Conservation (phyloP, 306 rosid species). For the Glycine latifolia region DNA sequence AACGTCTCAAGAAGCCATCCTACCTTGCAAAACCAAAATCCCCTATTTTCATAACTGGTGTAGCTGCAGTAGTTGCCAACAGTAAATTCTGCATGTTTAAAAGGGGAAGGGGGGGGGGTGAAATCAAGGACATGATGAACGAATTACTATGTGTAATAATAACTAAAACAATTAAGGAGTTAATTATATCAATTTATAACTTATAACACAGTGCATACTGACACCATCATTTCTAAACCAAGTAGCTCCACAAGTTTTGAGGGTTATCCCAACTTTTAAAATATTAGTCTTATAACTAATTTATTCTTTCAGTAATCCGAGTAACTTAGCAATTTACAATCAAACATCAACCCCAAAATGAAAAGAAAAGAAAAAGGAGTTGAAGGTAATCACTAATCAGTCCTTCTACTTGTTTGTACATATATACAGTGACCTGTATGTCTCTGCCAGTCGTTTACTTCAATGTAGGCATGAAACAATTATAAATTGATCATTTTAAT, state of each 20-base stretch:
- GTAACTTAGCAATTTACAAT: not conserved
- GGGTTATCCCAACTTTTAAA: not conserved
- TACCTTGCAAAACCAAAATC: constrained; percentile 99
- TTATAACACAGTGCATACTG: not conserved
- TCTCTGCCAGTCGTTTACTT: not conserved
- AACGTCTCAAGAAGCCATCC: constrained; percentile 20
- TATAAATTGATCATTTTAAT: constrained; percentile 1
- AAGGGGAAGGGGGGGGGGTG: not conserved
- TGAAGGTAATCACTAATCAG: too few relatives aligned
- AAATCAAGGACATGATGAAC: constrained; percentile 34
- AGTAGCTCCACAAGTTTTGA: constrained; percentile 9
- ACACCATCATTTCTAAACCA: not conserved
- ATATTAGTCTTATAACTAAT: not conserved
- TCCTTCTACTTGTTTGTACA: not conserved
- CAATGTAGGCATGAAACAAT: not conserved
- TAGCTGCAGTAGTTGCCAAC: constrained; percentile 58
- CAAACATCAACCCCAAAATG: not conserved
- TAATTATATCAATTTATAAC: not conserved
- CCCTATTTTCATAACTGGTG: constrained; percentile 83
- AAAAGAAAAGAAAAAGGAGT: too few relatives aligned
- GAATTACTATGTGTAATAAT: constrained; percentile 16
- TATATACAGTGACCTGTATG: not conserved
- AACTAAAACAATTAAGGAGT: constrained; percentile 14
- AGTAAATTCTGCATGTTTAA: constrained; percentile 83
- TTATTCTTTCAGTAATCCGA: not conserved